Base-by-base conservation (phyloP, 176 grass and related monocot species). In the Pontederia crassipes region DNA sequence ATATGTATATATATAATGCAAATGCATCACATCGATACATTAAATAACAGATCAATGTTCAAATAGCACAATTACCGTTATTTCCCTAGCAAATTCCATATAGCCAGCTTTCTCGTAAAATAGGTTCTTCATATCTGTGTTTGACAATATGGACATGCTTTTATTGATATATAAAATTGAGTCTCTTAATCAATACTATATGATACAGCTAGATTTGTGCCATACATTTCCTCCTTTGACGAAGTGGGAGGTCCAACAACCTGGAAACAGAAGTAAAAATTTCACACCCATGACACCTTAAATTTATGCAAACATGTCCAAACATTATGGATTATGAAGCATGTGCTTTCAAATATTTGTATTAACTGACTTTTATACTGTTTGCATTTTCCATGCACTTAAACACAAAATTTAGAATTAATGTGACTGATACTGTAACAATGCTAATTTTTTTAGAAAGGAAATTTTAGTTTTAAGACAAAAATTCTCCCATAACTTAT, bases 161-260 rank as follows among this genome's bases (percentile, higher is more conserved):
- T 20, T 56, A 46, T 1, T n/a, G 50, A 1, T 4, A 12, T 9
- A 56, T 27, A 12, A 18, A 13, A 46, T 55, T 10, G 55, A 24
- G 20, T 24, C 20, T 24, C 20, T 24, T 24, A 24, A 40, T 40
- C 32, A 40, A 40, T 40, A 40, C 32, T 40, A 40, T 40, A 40
- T 40, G 32, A 40, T 64, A 28, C 29, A 61, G 28, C 61, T 77
- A 67, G 13, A 82, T 71, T 55, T 66, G 53, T 68, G 68, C 66
- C 84, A 59, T 75, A 98, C 93, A 88, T 51, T 85, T 88, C 77
- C 87, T 91, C 71, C 93, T 88, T 70, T 88, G 62, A 62, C 76
- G 79, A 46, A 92, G 84, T 17, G 93, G 68, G 53, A 45, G 81
- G 49, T 83, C 81, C 76, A 98, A 67, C 49, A 92, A 64, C 68